These are phyloP conservation scores for Hypoxylon sp. DNA, from an alignment of 2,329 filamentous ascomycete genomes.

Conservation along the genomic window DNA sequence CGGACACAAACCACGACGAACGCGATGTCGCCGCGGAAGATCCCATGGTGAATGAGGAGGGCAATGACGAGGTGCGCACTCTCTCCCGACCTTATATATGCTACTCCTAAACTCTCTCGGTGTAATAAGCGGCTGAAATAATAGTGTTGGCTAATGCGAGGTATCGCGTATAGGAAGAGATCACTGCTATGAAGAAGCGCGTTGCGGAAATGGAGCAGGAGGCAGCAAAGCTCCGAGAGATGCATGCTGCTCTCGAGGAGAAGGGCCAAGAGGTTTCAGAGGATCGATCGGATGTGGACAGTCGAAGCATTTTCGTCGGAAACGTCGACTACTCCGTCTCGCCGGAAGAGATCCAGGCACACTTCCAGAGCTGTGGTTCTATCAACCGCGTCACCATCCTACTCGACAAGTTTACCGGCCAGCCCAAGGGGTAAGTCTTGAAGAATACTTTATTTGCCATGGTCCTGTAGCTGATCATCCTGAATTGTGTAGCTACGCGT, in stretches of 20 bases:
- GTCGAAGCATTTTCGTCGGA: constrained; percentile 95
- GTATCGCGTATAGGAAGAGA: constrained; percentile 71
- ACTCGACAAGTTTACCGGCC: constrained; percentile 97
- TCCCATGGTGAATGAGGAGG: constrained; percentile 56
- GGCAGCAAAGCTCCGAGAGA: constrained; percentile 85
- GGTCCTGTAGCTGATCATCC: constrained; percentile 9
- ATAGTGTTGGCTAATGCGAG: constrained; percentile 42
- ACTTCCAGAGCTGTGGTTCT: constrained; percentile 96
- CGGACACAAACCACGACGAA: constrained; percentile 45
- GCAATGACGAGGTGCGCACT: constrained; percentile 61
- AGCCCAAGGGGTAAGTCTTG: constrained; percentile 90
- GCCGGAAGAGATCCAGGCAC: constrained; percentile 97
- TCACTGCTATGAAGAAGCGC: constrained; percentile 85
- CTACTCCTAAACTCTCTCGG: constrained; percentile 20
- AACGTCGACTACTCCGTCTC: constrained; percentile 98
- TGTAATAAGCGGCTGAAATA: constrained; percentile 12
- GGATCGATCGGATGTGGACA: constrained; percentile 95
- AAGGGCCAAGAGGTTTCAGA: constrained; percentile 86
- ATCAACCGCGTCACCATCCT: constrained; percentile 99
- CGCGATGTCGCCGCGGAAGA: constrained; percentile 48
- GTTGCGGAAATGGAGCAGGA: constrained; percentile 93
- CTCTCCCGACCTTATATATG: constrained; percentile 30
- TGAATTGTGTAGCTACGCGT: constrained; percentile 79
- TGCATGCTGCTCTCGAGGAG: constrained; percentile 87
- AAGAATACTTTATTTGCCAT: too few relatives aligned